Conservation (phyloP, 108 stramenopile species). For the Ochromonas danica region DNA sequence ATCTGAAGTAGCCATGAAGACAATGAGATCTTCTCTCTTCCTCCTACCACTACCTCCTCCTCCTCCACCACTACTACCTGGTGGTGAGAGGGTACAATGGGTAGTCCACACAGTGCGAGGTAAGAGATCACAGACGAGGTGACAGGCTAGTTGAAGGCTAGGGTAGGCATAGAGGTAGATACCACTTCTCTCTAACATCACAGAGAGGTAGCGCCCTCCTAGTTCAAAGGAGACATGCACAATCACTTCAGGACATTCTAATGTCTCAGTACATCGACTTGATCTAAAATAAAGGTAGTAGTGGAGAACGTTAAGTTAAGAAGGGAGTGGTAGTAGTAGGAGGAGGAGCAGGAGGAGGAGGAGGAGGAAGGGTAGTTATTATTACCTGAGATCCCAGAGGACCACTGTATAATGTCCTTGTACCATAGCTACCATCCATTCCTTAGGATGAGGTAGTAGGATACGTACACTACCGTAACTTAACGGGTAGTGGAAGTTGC, state of each 20-base stretch:
- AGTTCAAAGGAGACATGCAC: background rate
- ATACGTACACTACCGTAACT: no score
- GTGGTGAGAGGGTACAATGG: background rate
- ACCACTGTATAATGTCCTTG: background rate
- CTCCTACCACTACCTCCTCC: background rate
- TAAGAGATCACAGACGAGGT: background rate
- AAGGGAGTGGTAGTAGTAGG: background rate
- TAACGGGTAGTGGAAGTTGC: conserved; percentile 2
- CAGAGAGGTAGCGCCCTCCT: background rate
- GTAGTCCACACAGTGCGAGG: background rate
- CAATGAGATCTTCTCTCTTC: background rate
- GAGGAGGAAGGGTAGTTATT: background rate
- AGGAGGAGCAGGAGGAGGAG: background rate
- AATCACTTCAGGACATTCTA: background rate
- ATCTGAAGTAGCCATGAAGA: background rate
- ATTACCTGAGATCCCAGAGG: conserved; percentile 6
- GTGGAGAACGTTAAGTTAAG: background rate
- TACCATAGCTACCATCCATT: background rate
- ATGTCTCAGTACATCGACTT: background rate
- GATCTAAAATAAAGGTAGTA: background rate
- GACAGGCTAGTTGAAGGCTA: background rate
- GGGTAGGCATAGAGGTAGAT: background rate
- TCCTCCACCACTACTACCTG: background rate
- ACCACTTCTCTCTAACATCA: background rate
- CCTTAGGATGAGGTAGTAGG: background rate